These are phyloP conservation scores for Xylariales sp. DNA, from an alignment of 2,329 filamentous ascomycete species.

Conservation along the genomic window DNA sequence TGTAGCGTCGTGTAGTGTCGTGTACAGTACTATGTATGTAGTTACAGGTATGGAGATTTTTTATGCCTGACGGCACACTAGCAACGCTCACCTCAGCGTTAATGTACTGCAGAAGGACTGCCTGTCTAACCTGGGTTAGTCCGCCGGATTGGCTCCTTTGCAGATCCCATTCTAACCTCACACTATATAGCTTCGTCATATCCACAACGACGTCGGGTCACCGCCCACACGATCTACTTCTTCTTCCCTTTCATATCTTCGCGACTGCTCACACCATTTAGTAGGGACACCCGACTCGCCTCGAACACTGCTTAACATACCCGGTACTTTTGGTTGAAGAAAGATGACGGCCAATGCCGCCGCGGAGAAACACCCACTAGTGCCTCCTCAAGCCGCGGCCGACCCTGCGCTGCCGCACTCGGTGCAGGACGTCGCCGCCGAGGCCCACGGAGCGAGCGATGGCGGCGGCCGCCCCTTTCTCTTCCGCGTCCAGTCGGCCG, in stretches of 20 bases:
- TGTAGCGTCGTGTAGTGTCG: no score
- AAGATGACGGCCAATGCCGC: conserved; percentile 31
- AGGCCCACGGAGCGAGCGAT: conserved; percentile 22
- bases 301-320: neutral
- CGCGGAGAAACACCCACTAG: conserved; percentile 39
- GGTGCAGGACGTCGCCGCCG: conserved; percentile 37
- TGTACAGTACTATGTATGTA: no score
- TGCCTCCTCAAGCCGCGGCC: conserved; percentile 39
- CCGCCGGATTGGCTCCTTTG: conserved; percentile 10
- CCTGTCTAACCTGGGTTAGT: no score
- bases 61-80: no score
- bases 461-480: conserved; percentile 30
- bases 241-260: neutral
- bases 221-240: neutral
- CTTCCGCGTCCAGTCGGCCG: conserved; percentile 54
- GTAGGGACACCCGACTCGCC: neutral
- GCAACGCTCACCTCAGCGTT: no score
- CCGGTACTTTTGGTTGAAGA: neutral
- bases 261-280: neutral
- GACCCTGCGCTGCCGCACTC: conserved; percentile 45
- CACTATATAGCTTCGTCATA: neutral
- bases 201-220: neutral
- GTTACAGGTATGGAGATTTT: no score
- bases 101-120: no score
- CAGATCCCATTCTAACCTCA: conserved; percentile 19